Conservation (phyloP, 441 rosid genomes). For the Corymbia calophylla region DNA sequence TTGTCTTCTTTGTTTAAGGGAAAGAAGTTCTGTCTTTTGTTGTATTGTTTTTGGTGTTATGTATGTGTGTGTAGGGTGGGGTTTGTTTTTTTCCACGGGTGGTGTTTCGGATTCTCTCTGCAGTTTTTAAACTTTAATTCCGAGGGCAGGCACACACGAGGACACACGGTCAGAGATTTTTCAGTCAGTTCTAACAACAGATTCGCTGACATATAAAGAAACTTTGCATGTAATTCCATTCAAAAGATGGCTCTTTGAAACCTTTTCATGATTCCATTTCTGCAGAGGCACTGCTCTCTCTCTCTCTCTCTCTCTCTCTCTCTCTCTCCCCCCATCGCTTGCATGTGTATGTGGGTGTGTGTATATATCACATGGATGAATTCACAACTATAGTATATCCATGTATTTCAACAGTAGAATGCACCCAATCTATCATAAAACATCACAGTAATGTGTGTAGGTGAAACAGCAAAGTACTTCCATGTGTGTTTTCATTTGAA, state of each 20-base stretch:
- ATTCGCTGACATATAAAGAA: conserved; percentile 13
- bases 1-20: neutral
- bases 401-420: neutral
- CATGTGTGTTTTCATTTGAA: neutral
- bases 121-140: neutral
- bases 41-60: neutral
- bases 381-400: neutral
- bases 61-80: neutral
- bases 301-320: neutral
- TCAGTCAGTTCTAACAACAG: neutral
- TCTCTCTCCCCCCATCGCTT: neutral
- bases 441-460: neutral
- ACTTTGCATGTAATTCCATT: neutral
- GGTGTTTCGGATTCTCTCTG: neutral
- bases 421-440: neutral
- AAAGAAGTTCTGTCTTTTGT: neutral
- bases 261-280: neutral
- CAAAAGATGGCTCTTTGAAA: neutral
- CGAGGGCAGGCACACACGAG: neutral
- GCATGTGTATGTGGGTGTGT: neutral
- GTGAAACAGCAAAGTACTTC: neutral
- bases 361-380: neutral
- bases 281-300: neutral
- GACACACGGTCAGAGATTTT: neutral
- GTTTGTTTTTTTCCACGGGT: conserved; percentile 1